Evolutionary conservation across 2,329 filamentous ascomycete genomes (phyloP), one percentile per base, ranked within the genome.

Genomic region (Alternaria sp.): DNA sequence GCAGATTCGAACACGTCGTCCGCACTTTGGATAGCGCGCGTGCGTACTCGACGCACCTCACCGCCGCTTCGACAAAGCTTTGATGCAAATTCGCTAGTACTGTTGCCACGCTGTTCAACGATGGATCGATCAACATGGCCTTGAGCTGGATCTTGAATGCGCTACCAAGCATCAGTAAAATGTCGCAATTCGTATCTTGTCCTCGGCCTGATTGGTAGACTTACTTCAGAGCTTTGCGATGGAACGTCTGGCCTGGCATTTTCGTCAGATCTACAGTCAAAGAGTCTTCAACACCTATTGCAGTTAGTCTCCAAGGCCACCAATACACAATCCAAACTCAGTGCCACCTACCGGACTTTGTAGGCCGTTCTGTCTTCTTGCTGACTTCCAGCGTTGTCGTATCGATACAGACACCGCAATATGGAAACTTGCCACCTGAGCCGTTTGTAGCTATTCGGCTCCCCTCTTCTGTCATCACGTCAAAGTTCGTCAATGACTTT

Each of bases 401-500:
- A 72, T 97, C 82, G 67, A 99, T 92, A 14, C 87, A 77, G 40
- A 87, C 86, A 37, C 95, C 95, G 72, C 95, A 98, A 77, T 97
- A 99, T 0, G 94, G 92, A 73, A 99, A 98, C n/a, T 72, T 72
- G 6, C 62, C n/a, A 1, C 74, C 59, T 79, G 80, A 64, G 75
- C 68, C 37, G 86, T 70, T 64, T 51, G 54, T 68, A 39, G 71
- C 51, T 44, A 78, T 59, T 37, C 57, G 58, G 36, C 53, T 36
- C 37, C 83, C 3, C 82, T 80, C 37, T 91, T 83, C 29, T 79
- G 93, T 79, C 0, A 72, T 72, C 46, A 90, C 80, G 21, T 90
- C 85, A 73, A 98, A 98, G 75, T 97, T 99, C 54, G 89, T 86
- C 54, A 97, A 81, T 36, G 89, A 95, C 80, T 99, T 99, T 46